phyloP scores from a whole-genome alignment of 2,329 filamentous ascomycete species.

The Myriosclerotinia curreyana region DNA sequence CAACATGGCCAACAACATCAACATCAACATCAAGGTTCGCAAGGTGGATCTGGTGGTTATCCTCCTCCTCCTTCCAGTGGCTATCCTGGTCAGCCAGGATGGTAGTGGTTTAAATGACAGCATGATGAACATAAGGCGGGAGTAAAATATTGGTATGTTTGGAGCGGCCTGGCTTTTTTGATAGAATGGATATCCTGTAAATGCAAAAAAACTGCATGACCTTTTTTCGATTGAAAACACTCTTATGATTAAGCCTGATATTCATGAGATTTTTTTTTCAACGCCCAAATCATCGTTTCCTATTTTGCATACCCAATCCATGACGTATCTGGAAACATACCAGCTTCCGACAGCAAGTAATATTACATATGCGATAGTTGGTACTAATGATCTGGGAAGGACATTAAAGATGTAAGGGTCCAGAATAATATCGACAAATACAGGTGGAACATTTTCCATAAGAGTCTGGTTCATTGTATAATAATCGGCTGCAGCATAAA shows the following conservation, averaged over 20 bases:
- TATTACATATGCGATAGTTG: conserved; percentile 67
- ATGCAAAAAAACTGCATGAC: conserved; percentile 12
- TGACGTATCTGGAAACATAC: conserved; percentile 35
- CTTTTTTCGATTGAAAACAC: neutral
- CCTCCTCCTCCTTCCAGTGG: conserved; percentile 16
- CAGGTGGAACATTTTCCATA: conserved; percentile 71
- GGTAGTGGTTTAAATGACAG: conserved; percentile 8
- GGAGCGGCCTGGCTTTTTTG: neutral
- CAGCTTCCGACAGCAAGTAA: conserved; percentile 51
- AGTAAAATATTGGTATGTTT: conserved; percentile 3
- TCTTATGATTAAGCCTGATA: conserved; percentile 8
- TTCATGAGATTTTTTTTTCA: conserved; percentile 28
- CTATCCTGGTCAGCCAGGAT: conserved; percentile 19
- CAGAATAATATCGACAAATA: conserved; percentile 77
- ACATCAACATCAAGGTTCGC: conserved; percentile 20
- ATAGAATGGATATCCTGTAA: conserved; percentile 19
- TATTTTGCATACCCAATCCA: conserved; percentile 28
- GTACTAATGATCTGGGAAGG: conserved; percentile 72
- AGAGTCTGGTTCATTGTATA: conserved; percentile 70
- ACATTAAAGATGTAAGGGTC: conserved; percentile 81
- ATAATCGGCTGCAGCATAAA: conserved; percentile 79
- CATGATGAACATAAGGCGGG: conserved; percentile 9
- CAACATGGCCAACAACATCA: conserved; percentile 22
- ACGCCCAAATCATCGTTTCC: conserved; percentile 10
- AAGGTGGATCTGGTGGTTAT: conserved; percentile 19